These are phyloP conservation scores for Jasminum sambac DNA, from an alignment of 257 asterid species.

Conservation along the genomic window DNA sequence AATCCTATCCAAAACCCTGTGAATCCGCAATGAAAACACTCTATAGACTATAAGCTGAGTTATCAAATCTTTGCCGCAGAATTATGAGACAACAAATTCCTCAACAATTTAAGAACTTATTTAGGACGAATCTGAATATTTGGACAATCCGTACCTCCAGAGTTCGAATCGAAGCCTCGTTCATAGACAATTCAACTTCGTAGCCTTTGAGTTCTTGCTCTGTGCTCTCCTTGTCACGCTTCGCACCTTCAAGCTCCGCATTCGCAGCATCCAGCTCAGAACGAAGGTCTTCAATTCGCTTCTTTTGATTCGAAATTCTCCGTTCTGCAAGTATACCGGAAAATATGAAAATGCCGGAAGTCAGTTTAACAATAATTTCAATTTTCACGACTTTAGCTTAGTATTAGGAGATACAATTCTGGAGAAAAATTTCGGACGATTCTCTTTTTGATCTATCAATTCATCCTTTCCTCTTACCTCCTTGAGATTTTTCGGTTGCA, in stretches of 20 bases:
- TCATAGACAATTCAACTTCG: slow-evolving; percentile 68
- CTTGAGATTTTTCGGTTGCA: slow-evolving; percentile 70
- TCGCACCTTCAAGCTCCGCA: slow-evolving; percentile 58
- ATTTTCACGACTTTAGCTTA: neutral
- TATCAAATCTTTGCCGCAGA: slow-evolving; percentile 6
- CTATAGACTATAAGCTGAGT: neutral
- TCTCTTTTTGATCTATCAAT: neutral
- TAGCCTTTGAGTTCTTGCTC: slow-evolving; percentile 74
- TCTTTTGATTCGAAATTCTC: slow-evolving; percentile 57
- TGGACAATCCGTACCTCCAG: slow-evolving; percentile 45
- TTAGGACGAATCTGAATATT: slow-evolving; percentile 4
- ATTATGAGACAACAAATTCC: neutral
- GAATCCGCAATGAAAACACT: neutral
- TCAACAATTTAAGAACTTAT: neutral
- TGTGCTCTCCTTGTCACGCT: slow-evolving; percentile 53
- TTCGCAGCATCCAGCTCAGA: slow-evolving; percentile 50
- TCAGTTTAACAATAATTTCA: neutral
- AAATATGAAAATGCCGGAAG: neutral
- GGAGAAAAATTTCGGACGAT: neutral
- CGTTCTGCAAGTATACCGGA: slow-evolving; percentile 42
- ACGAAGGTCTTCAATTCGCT: slow-evolving; percentile 54
- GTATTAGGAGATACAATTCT: neutral
- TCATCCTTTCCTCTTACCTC: slow-evolving; percentile 42
- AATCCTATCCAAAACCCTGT: neutral
- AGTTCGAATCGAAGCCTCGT: slow-evolving; percentile 58